A percentile compares a stretch with the other conserved stretches of the same genome.
phyloP scores from a whole-genome alignment of 768 basidiomycete species.

The Dioszegia crocea region DNA sequence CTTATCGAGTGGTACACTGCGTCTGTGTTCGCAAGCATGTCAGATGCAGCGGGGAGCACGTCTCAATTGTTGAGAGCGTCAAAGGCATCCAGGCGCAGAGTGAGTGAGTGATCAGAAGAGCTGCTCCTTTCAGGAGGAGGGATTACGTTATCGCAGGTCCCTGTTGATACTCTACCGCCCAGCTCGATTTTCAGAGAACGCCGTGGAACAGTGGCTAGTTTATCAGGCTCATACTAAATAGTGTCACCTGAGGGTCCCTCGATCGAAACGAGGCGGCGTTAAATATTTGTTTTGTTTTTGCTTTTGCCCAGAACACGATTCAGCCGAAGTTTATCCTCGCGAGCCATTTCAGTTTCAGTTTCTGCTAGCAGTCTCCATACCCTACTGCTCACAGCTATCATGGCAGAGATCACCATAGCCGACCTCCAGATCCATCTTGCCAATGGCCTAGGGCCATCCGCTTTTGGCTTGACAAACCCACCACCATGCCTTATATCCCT shows the following conservation, averaged over 20 bases:
- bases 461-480: slow-evolving; percentile 36
- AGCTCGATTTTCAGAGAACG: background rate
- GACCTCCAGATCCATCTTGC: slow-evolving; percentile 46
- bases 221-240: slow-evolving; percentile 12
- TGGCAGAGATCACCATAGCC: slow-evolving; percentile 46
- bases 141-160: too few species aligned
- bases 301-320: background rate
- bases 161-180: background rate
- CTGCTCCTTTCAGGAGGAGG: too few species aligned
- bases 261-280: slow-evolving; percentile 15
- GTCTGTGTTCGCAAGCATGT: background rate
- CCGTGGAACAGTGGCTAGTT: slow-evolving; percentile 15
- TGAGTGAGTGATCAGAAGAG: background rate
- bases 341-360: too few species aligned
- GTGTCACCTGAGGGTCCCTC: slow-evolving; percentile 15
- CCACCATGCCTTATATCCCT: slow-evolving; percentile 59
- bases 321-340: background rate
- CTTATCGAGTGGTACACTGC: background rate
- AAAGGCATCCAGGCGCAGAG: background rate
- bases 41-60: too few species aligned
- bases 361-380: too few species aligned
- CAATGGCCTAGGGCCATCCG: slow-evolving; percentile 45
- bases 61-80: background rate
- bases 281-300: slow-evolving; percentile 4
- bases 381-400: too few species aligned